phyloP scores from a whole-genome alignment of 1,284 basidiomycete species.

The Wolfiporia cocos region DNA sequence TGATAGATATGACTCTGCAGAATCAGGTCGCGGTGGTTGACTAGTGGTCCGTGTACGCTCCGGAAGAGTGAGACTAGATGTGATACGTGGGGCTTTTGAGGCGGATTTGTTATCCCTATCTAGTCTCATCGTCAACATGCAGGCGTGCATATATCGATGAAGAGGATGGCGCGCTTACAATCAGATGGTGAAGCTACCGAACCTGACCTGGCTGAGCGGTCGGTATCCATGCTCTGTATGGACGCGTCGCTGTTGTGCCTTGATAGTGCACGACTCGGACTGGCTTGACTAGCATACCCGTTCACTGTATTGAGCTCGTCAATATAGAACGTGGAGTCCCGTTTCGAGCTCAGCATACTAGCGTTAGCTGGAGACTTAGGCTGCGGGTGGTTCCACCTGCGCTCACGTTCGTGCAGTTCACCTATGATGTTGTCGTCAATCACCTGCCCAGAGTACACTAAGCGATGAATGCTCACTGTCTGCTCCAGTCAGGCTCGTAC shows the following conservation, averaged over 20 bases:
- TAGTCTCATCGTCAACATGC: too few relatives aligned
- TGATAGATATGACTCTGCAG: constrained; percentile 18
- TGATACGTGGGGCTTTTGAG: constrained; percentile 21
- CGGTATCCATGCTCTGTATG: constrained; percentile 30
- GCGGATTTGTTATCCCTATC: constrained; percentile 49
- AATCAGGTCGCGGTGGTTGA: constrained; percentile 21
- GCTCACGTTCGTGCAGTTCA: constrained; percentile 19
- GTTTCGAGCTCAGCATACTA: too few relatives aligned
- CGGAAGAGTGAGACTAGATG: constrained; percentile 19
- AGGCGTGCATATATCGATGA: too few relatives aligned
- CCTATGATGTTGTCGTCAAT: too few relatives aligned
- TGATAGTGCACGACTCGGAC: constrained; percentile 18
- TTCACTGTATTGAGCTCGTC: constrained; percentile 3
- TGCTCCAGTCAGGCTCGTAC: too few relatives aligned
- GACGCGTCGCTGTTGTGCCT: constrained; percentile 32
- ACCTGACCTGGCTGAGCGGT: constrained; percentile 33
- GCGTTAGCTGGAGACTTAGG: constrained; percentile 13
- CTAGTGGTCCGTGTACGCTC: constrained; percentile 22
- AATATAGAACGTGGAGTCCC: too few relatives aligned
- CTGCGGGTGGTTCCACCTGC: constrained; percentile 18
- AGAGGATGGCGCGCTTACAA: too few relatives aligned
- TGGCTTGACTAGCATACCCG: constrained; percentile 1
- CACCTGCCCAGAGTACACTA: too few relatives aligned
- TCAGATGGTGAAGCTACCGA: constrained; percentile 41
- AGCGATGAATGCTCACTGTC: too few relatives aligned